Evolutionary conservation across 768 basidiomycete species (phyloP), one percentile per base, ranked within the genome.

Genomic region (Russula sp.): DNA sequence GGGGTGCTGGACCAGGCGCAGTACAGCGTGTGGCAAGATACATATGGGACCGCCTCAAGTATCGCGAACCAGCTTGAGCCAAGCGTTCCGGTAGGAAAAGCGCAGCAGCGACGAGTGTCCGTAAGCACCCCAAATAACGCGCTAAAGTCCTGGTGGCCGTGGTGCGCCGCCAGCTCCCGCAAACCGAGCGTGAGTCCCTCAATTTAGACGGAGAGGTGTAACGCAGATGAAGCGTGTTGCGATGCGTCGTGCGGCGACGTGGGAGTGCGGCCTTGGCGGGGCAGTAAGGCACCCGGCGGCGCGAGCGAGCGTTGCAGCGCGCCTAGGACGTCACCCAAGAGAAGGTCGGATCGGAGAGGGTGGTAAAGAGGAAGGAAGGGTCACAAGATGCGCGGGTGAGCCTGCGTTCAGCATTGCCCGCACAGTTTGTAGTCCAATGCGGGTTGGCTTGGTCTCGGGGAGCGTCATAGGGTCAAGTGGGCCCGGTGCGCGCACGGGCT

Each of bases 21-120:
- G 69, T n/a, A n/a, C n/a, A n/a, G n/a, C 22, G 69, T 81, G 64
- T 78, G 10, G 83, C 84, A 24, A n/a, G n/a, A n/a, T n/a, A n/a
- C n/a, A n/a, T n/a, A n/a, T n/a, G n/a, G n/a, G n/a, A n/a, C n/a
- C n/a, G n/a, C n/a, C n/a, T n/a, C n/a, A n/a, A 98, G 79, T 10
- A 98, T 83, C 50, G 88, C 82, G 73, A 92, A 96, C 96, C 96
- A 98, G 64, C 89, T 92, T 63, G 87, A 83, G n/a, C 88, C 92
- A 8, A 97, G 81, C n/a, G 87, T 89, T 0, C 90, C 91, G 0
- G 92, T 10, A 98, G 80, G 73, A 90, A 90, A 32, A 92, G 76
- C 1, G 90, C 86, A 65, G 88, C 87, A 0, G 84, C 80, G 9
- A 97, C 79, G 61, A 94, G 78, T 1, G 91, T 87, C 68, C 92